Percentiles rank a stretch among this genome's conserved stretches.
These are phyloP conservation scores for Sphenostylis stenocarpa DNA, from an alignment of 306 rosid genomes.

Conservation along the genomic window DNA sequence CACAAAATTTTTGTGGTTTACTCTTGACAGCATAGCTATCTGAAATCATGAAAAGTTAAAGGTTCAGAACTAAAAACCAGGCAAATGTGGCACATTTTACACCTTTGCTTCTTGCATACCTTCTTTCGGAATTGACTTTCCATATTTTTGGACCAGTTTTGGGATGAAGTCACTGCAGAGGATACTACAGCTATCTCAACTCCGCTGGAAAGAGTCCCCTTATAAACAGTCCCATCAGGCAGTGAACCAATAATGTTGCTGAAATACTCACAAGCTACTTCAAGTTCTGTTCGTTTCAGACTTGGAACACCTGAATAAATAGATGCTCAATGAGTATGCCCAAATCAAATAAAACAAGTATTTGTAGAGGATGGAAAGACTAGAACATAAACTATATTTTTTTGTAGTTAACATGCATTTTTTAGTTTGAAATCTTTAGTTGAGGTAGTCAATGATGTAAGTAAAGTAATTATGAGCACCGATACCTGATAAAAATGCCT, in stretches of 20 bases:
- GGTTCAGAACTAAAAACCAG: conserved; percentile 17
- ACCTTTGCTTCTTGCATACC: conserved; percentile 46
- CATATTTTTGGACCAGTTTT: conserved; percentile 67
- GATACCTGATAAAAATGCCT: conserved; percentile 85
- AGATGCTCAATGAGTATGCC: conserved; percentile 19
- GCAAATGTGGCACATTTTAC: not conserved
- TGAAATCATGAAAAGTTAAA: conserved; percentile 33
- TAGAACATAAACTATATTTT: not conserved
- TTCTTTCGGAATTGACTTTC: conserved; percentile 71
- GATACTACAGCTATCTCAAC: conserved; percentile 91
- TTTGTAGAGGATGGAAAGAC: not conserved
- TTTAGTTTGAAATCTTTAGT: conserved; percentile 9
- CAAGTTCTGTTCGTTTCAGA: conserved; percentile 70
- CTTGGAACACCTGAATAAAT: conserved; percentile 77
- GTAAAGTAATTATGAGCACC: conserved; percentile 16
- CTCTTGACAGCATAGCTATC: conserved; percentile 72
- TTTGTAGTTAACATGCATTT: not conserved
- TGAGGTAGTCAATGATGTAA: not conserved
- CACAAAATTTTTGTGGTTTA: conserved; percentile 90
- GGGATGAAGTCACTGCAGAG: conserved; percentile 47
- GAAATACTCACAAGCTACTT: conserved; percentile 92
- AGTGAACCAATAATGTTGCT: conserved; percentile 79
- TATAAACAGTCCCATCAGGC: conserved; percentile 65
- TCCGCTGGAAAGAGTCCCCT: conserved; percentile 93
- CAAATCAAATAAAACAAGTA: not conserved